Conservation (phyloP, 106 monocot genomes). For the Phalaenopsis equestris region DNA sequence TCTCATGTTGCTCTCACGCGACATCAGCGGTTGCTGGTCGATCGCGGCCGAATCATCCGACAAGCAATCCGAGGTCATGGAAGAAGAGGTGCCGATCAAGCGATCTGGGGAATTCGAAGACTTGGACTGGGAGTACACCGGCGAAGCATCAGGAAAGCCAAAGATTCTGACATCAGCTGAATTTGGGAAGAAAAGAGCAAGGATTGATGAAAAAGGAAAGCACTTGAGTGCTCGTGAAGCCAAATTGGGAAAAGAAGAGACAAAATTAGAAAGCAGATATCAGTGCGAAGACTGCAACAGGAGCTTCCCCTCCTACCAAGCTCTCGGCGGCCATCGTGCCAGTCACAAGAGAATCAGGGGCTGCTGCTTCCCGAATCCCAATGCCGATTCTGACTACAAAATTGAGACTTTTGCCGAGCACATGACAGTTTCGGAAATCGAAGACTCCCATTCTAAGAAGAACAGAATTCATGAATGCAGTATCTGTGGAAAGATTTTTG, state of each 20-base stretch:
- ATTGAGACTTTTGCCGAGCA: not conserved
- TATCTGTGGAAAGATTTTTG: slow-evolving; percentile 25
- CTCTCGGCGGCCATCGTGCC: slow-evolving; percentile 19
- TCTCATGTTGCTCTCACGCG: slow-evolving; percentile 38
- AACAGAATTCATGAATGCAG: slow-evolving; percentile 12
- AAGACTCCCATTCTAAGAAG: not conserved
- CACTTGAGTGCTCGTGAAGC: not conserved
- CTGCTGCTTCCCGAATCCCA: not conserved
- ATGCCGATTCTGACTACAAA: not conserved
- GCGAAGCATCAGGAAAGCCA: not conserved
- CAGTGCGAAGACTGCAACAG: slow-evolving; percentile 23
- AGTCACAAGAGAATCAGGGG: slow-evolving; percentile 18
- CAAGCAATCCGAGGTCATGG: slow-evolving; percentile 12
- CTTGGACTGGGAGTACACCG: not conserved
- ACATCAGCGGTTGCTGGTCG: slow-evolving; percentile 6
- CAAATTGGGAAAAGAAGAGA: not conserved
- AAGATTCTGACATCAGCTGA: not conserved
- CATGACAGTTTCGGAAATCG: not conserved
- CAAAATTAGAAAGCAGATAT: slow-evolving; percentile 2
- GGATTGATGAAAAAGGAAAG: not conserved
- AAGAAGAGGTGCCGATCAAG: not conserved
- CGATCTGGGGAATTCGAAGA: not conserved
- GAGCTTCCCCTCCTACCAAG: slow-evolving; percentile 17
- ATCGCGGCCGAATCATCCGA: slow-evolving; percentile 9
- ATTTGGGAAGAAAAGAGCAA: not conserved